Conservation (phyloP, 805 yeast genomes). For the Clavispora vitiphila region DNA sequence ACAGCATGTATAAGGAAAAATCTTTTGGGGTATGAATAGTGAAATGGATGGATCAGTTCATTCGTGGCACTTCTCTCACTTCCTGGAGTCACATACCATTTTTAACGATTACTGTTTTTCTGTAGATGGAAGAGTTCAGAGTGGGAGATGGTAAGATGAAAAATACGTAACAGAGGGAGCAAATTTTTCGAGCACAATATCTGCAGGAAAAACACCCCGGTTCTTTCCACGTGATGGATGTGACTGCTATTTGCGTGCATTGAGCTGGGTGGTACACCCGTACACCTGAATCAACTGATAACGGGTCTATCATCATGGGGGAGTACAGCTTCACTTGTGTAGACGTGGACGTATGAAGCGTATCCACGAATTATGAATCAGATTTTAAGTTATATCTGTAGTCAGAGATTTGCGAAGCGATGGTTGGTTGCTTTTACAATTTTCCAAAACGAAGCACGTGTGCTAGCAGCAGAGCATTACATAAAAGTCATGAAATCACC, state of each 20-base stretch:
- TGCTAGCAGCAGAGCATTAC: no score
- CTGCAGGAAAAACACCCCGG: not conserved
- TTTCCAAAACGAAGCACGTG: no score
- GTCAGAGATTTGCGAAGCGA: no score
- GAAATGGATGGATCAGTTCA: not conserved
- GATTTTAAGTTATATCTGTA: no score
- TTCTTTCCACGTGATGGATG: not conserved
- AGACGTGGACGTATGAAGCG: no score
- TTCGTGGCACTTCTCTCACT: not conserved
- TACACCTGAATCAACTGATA: no score
- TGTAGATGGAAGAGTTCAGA: conserved; percentile 12
- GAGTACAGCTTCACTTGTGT: no score
- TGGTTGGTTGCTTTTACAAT: no score
- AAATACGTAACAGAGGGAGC: conserved; percentile 1
- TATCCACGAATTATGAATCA: no score
- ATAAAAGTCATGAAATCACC: no score
- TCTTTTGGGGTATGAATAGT: not conserved
- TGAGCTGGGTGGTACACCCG: not conserved
- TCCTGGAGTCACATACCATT: conserved; percentile 25
- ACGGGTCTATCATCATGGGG: no score
- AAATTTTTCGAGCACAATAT: not conserved
- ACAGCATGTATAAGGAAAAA: not conserved
- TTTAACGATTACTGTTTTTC: conserved; percentile 24
- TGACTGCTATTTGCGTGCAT: not conserved
- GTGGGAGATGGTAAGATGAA: conserved; percentile 1